Evolutionary conservation across 257 asterid genomes (phyloP), one percentile per base, ranked within the genome.

Genomic region (Penstemon barbatus): DNA sequence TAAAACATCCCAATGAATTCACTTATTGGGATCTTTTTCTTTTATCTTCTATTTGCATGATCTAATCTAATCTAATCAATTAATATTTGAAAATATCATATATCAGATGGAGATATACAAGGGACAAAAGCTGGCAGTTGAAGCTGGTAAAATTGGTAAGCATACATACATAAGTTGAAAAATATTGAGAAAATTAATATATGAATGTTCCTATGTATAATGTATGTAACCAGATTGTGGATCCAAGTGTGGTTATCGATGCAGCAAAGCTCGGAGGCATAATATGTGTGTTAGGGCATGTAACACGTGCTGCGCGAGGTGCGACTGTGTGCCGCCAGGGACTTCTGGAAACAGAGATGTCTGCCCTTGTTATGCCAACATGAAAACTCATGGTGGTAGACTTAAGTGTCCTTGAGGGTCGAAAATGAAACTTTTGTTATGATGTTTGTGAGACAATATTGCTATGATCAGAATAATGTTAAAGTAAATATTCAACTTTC

Each of bases 281-380:
- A 75, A 66, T 8, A 42, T 78, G 8, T 81, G 86, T 44, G 39
- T 55, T 5, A 67, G 83, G 55, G 83, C 83, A 2, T 81, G 86
- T 52, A 87, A 89, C 57, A 87, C 91, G 40, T 87, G 95, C 73
- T 87, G 95, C 18, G 50, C 57, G 4, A 63, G 83, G 75, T 87
- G 95, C 74, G 79, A 67, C 70, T 85, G 95, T 57, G 91, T 87
- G 63, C 95, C 91, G 0, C 82, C 85, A 0, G 95, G 91, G 63
- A 84, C 94, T 62, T 82, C 52, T 1, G 94, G 94, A 48, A 82
- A 87, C 84, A 75, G 73, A 50, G 78, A 78, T 7, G 64, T 74
- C 38, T 87, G 94, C 76, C 80, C 87, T 8, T 85, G 91, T 80
- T 87, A 87, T 71, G 90, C 90, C 38, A 61, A 57, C 33, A 25